These are phyloP conservation scores for Fagopyrum tataricum DNA, from an alignment of 148 eudicot species.

Conservation along the genomic window DNA sequence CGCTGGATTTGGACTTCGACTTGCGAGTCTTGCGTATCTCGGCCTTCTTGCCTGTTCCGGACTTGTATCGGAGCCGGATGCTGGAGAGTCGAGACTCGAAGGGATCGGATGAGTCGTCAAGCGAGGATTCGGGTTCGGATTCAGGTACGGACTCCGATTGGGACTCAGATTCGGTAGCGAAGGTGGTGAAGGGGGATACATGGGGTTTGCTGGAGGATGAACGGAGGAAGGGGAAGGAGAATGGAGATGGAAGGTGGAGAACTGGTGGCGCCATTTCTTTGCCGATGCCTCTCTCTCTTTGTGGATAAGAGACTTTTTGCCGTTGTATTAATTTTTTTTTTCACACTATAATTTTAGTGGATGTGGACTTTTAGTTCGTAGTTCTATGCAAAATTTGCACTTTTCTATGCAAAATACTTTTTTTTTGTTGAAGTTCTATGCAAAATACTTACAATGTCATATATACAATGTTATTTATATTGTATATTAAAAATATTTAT, in stretches of 20 bases:
- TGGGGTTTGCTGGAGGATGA: constrained; percentile 10
- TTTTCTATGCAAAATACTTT: too few relatives aligned
- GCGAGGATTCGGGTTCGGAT: constrained; percentile 16
- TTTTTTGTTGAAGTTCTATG: too few relatives aligned
- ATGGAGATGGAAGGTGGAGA: constrained; percentile 14
- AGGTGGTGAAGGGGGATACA: constrained; percentile 25
- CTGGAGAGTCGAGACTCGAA: constrained; percentile 62
- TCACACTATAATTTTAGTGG: too few relatives aligned
- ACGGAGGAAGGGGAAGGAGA: constrained; percentile 15
- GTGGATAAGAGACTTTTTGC: constrained; percentile 18
- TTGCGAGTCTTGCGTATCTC: constrained; percentile 50
- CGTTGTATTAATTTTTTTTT: background rate
- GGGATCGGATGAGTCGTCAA: constrained; percentile 27
- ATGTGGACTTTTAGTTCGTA: too few relatives aligned
- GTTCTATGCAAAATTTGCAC: too few relatives aligned
- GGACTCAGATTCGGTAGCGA: constrained; percentile 8
- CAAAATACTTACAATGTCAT: too few relatives aligned
- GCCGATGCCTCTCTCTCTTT: background rate
- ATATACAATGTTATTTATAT: too few relatives aligned
- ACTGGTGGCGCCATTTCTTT: constrained; percentile 9
- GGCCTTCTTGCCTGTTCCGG: constrained; percentile 80
- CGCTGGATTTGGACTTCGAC: background rate
- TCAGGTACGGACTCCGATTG: constrained; percentile 18
- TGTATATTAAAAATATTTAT: too few relatives aligned
- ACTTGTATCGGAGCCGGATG: constrained; percentile 50